A percentile compares a stretch with the other conserved stretches of the same genome.
Evolutionary conservation across 2,329 filamentous ascomycete genomes (phyloP).

Genomic region (Cladosporium sp.): DNA sequence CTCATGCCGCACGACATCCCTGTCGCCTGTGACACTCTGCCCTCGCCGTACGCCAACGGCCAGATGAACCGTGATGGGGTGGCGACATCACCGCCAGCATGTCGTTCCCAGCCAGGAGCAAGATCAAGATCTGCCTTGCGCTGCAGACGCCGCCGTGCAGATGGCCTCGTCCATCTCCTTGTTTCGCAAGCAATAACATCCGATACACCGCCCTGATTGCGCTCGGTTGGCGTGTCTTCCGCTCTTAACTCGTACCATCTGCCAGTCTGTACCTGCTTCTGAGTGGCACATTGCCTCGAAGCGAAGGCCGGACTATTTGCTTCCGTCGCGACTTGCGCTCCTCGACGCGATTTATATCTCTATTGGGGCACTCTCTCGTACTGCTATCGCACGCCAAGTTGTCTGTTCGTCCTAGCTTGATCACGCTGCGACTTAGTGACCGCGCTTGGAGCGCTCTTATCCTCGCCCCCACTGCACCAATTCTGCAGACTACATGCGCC

Average conservation of each 20-base stretch:
- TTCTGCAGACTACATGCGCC: conserved; percentile 4
- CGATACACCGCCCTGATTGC: not conserved
- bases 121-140: not conserved
- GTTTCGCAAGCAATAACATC: conserved; percentile 4
- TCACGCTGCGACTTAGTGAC: conserved; percentile 8
- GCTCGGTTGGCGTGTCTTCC: conserved; percentile 7
- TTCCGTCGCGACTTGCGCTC: not conserved
- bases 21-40: conserved; percentile 1
- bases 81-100: conserved; percentile 6
- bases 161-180: not conserved
- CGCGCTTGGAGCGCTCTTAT: conserved; percentile 5
- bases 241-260: conserved; percentile 2
- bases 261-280: conserved; percentile 2
- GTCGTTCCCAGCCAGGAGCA: not conserved
- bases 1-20: conserved; percentile 8
- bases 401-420: not conserved
- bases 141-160: not conserved
- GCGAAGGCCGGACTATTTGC: not conserved
- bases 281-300: not conserved
- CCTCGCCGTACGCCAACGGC: conserved; percentile 1
- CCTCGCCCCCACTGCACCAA: not conserved
- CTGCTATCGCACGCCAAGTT: conserved; percentile 3
- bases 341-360: not conserved
- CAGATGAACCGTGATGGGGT: conserved; percentile 5
- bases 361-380: not conserved